A percentile compares a stretch with the other conserved stretches of the same genome.
phyloP scores from a whole-genome alignment of 164 flowering plant genomes.

The Chloranthus sessilifolius region DNA sequence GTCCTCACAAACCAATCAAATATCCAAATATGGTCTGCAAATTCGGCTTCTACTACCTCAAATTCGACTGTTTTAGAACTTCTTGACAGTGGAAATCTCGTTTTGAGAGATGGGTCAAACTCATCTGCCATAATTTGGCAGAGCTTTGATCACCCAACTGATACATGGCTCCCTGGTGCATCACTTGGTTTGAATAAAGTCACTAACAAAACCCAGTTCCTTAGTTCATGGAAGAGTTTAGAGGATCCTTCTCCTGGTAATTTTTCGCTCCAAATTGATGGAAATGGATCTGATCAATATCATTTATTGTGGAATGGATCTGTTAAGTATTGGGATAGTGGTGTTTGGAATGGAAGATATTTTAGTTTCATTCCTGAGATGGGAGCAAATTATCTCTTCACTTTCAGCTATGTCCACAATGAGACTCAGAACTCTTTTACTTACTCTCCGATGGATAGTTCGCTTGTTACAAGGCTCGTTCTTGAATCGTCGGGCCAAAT shows the following conservation, averaged over 20 bases:
- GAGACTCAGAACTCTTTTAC: too few relatives aligned
- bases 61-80: slow-evolving; percentile 32
- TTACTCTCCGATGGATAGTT: too few relatives aligned
- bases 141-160: slow-evolving; percentile 37
- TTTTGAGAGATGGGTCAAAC: slow-evolving; percentile 29
- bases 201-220: background rate
- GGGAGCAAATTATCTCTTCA: background rate
- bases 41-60: slow-evolving; percentile 19
- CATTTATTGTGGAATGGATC: background rate
- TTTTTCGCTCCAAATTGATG: background rate
- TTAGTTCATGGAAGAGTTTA: slow-evolving; percentile 2
- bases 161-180: slow-evolving; percentile 5
- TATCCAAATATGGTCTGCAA: slow-evolving; percentile 54
- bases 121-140: slow-evolving; percentile 44
- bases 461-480: too few relatives aligned
- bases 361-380: slow-evolving; percentile 5
- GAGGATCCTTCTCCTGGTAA: slow-evolving; percentile 11
- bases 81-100: slow-evolving; percentile 51
- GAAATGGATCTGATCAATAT: background rate
- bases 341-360: slow-evolving; percentile 2
- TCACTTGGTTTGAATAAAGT: slow-evolving; percentile 1
- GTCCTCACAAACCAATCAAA: slow-evolving; percentile 41
- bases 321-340: background rate
- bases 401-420: background rate
- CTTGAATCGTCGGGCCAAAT: too few relatives aligned